These are phyloP conservation scores for Fusarium armeniacum DNA, from an alignment of 2,329 filamentous ascomycete species.

Conservation along the genomic window DNA sequence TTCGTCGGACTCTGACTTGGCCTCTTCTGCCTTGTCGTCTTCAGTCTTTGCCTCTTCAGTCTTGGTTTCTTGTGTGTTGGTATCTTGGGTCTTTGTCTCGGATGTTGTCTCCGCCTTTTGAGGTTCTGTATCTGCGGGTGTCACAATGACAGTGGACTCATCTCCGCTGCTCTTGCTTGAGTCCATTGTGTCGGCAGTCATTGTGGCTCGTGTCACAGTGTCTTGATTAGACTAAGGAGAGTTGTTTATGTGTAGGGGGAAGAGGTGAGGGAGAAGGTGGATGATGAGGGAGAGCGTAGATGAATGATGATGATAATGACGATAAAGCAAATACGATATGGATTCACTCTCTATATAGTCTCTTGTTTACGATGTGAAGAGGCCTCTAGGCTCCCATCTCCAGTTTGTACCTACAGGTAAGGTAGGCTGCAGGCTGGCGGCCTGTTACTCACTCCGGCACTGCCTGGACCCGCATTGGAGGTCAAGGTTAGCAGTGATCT, in stretches of 20 bases:
- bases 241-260: background rate
- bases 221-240: background rate
- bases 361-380: background rate
- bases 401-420: background rate
- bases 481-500: background rate
- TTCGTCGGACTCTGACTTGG: constrained; percentile 14
- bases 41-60: constrained; percentile 18
- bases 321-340: background rate
- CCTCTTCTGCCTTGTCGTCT: constrained; percentile 24
- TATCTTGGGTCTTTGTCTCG: constrained; percentile 28
- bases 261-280: background rate
- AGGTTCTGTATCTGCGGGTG: constrained; percentile 40
- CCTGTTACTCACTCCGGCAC: constrained; percentile 39
- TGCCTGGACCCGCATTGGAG: constrained; percentile 2
- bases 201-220: constrained; percentile 2
- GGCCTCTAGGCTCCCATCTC: background rate
- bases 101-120: constrained; percentile 34
- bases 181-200: constrained; percentile 41
- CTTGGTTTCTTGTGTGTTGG: constrained; percentile 28
- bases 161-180: constrained; percentile 44
- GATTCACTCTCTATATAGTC: constrained; percentile 20
- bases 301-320: background rate
- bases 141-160: constrained; percentile 42
- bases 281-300: background rate
- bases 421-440: constrained; percentile 7